A percentile compares a stretch with the other conserved stretches of the same genome.
phyloP scores from a whole-genome alignment of 1,139 yeast species.

The Yamadazyma dushanensis region DNA sequence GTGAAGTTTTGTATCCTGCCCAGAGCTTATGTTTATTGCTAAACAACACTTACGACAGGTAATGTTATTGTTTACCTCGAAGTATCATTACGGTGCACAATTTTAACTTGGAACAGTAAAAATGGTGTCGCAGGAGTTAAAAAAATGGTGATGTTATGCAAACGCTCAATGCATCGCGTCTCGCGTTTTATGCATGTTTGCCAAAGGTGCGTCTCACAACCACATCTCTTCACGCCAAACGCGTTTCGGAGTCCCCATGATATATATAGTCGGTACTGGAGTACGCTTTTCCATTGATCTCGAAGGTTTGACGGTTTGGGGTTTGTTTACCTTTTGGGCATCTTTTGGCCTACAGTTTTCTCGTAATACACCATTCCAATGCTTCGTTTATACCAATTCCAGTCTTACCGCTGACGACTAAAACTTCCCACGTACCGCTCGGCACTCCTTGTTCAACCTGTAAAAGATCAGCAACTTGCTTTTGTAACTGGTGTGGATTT shows the following conservation, averaged over 20 bases:
- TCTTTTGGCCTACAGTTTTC: background rate
- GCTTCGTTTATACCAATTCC: conserved; percentile 49
- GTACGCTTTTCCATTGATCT: too few relatives aligned
- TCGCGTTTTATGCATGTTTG: too few relatives aligned
- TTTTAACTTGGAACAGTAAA: conserved; percentile 9
- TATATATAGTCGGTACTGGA: too few relatives aligned
- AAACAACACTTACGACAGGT: background rate
- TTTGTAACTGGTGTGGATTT: conserved; percentile 17
- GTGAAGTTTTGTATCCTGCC: conserved; percentile 1
- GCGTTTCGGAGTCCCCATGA: too few relatives aligned
- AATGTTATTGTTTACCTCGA: conserved; percentile 1
- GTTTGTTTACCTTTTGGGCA: too few relatives aligned
- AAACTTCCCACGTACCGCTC: conserved; percentile 29
- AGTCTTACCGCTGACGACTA: conserved; percentile 57
- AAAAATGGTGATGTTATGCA: background rate
- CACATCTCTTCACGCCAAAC: too few relatives aligned
- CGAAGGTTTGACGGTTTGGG: too few relatives aligned
- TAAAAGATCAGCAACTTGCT: conserved; percentile 21
- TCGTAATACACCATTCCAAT: conserved; percentile 27
- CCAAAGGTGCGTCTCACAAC: too few relatives aligned
- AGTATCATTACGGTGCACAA: conserved; percentile 2
- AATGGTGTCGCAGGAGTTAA: conserved; percentile 14
- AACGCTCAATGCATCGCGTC: conserved; percentile 3
- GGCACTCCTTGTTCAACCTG: conserved; percentile 20
- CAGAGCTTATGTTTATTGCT: too few relatives aligned